These are phyloP conservation scores for Xylaria flabelliformis DNA, from an alignment of 495 filamentous ascomycete species.

Conservation along the genomic window DNA sequence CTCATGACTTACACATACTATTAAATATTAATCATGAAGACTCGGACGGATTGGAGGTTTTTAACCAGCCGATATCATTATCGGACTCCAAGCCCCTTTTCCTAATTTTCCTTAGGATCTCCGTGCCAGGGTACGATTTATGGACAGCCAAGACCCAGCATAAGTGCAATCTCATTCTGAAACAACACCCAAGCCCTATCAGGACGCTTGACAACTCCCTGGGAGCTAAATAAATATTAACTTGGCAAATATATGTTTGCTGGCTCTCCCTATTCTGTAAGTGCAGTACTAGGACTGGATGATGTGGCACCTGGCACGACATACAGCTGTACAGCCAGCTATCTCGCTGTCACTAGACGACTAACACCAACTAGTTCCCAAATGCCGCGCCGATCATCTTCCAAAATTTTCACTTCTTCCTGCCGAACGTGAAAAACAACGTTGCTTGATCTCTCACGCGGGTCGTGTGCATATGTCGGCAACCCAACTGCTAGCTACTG, in stretches of 20 bases:
- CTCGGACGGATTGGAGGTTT: not conserved
- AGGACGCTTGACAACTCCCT: not conserved
- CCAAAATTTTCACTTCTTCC: slow-evolving; percentile 10
- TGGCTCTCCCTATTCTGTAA: slow-evolving; percentile 1
- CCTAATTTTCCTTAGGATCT: not conserved
- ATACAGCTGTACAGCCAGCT: not conserved
- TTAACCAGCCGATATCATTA: not conserved
- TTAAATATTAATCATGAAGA: not conserved
- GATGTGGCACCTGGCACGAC: slow-evolving; percentile 31
- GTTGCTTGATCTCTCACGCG: slow-evolving; percentile 17
- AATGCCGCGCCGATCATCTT: slow-evolving; percentile 32
- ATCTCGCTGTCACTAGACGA: slow-evolving; percentile 1
- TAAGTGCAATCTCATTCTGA: slow-evolving; percentile 26
- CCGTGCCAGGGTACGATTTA: not conserved
- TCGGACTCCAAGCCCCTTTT: not conserved
- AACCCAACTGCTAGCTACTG: slow-evolving; percentile 10
- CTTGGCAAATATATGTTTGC: slow-evolving; percentile 16
- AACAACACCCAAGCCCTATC: slow-evolving; percentile 24
- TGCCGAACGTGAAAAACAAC: not conserved
- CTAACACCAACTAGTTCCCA: slow-evolving; percentile 36
- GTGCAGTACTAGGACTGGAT: not conserved
- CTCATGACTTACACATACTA: not conserved
- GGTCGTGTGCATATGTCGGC: slow-evolving; percentile 20
- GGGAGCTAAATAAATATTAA: not conserved
- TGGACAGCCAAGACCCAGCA: slow-evolving; percentile 20